Evolutionary conservation across 2,329 filamentous ascomycete species (phyloP).

Genomic region (Biscogniauxia mediterranea): DNA sequence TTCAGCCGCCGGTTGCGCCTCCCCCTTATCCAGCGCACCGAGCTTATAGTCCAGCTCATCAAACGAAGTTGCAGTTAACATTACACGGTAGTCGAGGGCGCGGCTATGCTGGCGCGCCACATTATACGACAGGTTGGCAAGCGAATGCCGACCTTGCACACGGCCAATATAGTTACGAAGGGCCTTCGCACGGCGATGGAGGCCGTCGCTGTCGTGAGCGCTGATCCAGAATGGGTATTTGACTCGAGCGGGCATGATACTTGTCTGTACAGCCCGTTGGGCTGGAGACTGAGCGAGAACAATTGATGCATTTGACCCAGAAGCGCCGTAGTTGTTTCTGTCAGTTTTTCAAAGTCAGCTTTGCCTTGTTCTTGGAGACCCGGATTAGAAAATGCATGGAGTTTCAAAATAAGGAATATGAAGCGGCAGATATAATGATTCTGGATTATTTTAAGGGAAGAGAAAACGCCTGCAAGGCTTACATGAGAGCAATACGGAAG

Average conservation of each 20-base stretch:
- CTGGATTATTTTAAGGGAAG: too few relatives aligned
- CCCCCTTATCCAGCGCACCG: not conserved
- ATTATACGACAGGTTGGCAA: too few relatives aligned
- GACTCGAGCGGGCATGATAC: conserved; percentile 2
- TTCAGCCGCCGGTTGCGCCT: not conserved
- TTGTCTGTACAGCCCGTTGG: not conserved
- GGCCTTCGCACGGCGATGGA: conserved; percentile 15
- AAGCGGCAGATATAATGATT: too few relatives aligned
- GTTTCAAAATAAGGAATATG: too few relatives aligned
- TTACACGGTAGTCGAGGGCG: too few relatives aligned
- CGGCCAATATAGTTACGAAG: conserved; percentile 11
- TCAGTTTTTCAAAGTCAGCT: too few relatives aligned
- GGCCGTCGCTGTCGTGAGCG: conserved; percentile 21
- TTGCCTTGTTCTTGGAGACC: too few relatives aligned
- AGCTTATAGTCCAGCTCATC: conserved; percentile 16
- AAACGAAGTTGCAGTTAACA: too few relatives aligned
- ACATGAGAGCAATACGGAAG: conserved; percentile 17
- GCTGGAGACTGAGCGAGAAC: conserved; percentile 22
- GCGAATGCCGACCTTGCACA: not conserved
- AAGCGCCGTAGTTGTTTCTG: conserved; percentile 38
- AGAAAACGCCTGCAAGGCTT: too few relatives aligned
- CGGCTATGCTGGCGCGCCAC: too few relatives aligned
- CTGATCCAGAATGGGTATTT: conserved; percentile 17
- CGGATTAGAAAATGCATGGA: too few relatives aligned
- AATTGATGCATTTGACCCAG: conserved; percentile 30